A percentile compares a stretch with the other conserved stretches of the same genome.
Evolutionary conservation across 2,329 filamentous ascomycete genomes (phyloP).

Genomic region (Fusarium nanum): DNA sequence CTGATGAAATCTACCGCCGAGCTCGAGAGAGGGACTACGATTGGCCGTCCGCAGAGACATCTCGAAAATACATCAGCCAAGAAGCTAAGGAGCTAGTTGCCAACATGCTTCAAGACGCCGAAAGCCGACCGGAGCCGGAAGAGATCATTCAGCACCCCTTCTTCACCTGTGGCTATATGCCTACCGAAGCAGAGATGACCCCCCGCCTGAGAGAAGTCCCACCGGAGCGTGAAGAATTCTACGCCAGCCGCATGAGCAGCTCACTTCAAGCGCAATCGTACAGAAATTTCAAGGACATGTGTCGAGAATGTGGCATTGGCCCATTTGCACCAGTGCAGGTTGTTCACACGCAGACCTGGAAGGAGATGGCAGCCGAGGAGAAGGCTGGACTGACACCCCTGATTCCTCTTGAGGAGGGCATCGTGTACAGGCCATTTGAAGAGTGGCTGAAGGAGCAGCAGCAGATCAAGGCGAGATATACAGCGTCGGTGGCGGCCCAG

Average conservation of each 20-base stretch:
- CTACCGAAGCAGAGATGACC: constrained; percentile 69
- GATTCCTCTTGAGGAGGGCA: constrained; percentile 70
- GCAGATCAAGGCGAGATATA: constrained; percentile 50
- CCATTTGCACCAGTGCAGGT: constrained; percentile 62
- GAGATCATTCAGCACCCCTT: constrained; percentile 83
- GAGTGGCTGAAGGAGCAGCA: constrained; percentile 68
- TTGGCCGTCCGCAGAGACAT: constrained; percentile 76
- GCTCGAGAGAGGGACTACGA: constrained; percentile 79
- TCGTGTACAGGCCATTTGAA: constrained; percentile 74
- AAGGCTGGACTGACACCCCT: constrained; percentile 72
- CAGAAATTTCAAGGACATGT: constrained; percentile 67
- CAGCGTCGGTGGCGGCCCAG: constrained; percentile 48
- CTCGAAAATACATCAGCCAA: constrained; percentile 76
- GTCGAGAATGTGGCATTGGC: constrained; percentile 68
- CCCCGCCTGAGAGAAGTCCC: constrained; percentile 66
- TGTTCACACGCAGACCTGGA: constrained; percentile 69
- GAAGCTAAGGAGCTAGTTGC: constrained; percentile 84
- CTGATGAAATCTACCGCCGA: constrained; percentile 84
- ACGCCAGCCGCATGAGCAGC: constrained; percentile 59
- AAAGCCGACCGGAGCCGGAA: constrained; percentile 79
- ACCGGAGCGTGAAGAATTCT: constrained; percentile 69
- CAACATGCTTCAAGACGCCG: constrained; percentile 79
- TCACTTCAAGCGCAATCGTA: constrained; percentile 60
- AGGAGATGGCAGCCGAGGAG: constrained; percentile 75
- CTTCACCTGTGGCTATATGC: constrained; percentile 81